Conservation (phyloP, 2,329 filamentous ascomycete genomes). For the Phoma sp. region DNA sequence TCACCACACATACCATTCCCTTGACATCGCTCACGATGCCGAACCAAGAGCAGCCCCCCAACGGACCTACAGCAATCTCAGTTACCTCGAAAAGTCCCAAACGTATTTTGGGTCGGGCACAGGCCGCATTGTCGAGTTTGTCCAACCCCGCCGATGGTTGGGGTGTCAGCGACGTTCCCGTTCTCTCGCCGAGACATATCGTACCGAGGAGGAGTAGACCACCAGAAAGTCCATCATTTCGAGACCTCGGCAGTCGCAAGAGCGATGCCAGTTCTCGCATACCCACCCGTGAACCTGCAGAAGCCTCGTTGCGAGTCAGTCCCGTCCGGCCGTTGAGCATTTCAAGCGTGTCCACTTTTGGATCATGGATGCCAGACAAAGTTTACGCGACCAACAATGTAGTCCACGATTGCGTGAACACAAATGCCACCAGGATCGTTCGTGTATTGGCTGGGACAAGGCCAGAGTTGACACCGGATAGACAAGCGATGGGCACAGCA, state of each 20-base stretch:
- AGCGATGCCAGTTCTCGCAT: not conserved
- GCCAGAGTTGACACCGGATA: not conserved
- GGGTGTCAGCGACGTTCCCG: not conserved
- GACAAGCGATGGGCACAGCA: not conserved
- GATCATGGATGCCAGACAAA: not conserved
- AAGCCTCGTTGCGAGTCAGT: not conserved
- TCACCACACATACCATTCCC: not conserved
- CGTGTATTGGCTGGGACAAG: not conserved
- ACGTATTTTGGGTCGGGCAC: not conserved
- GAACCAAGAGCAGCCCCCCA: not conserved
- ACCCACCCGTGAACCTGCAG: not conserved
- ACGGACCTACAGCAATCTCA: not conserved
- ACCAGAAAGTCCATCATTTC: not conserved
- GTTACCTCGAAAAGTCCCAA: not conserved
- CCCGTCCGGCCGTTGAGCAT: not conserved
- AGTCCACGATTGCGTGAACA: not conserved
- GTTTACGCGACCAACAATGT: not conserved
- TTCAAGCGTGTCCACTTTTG: not conserved
- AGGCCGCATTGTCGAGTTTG: not conserved
- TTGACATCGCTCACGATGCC: not conserved
- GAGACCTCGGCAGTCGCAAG: not conserved
- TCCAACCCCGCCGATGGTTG: not conserved
- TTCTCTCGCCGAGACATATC: not conserved
- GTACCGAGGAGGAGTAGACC: not conserved
- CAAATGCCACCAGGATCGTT: not conserved